Evolutionary conservation across 129 eudicot genomes (phyloP), one percentile per base, ranked within the genome.

Genomic region (Flaveria linearis): DNA sequence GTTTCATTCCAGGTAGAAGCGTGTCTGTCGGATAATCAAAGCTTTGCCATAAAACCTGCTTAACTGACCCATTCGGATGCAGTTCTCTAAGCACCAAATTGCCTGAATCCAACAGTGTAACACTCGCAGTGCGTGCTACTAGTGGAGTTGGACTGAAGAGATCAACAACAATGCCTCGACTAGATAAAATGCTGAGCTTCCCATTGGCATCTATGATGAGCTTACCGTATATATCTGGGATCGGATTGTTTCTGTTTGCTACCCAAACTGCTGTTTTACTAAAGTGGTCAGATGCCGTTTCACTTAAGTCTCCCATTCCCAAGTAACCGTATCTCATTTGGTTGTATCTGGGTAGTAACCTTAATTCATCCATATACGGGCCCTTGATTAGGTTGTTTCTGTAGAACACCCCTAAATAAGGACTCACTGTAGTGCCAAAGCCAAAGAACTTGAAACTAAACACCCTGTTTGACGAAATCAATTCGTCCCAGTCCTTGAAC

Each of bases 1-100:
- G 55, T 72, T 86, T 86, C 90, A 86, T 87, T 14, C 86, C 87
- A 1, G 90, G 90, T 64, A 86, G 76, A 47, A 83, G 77, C 0
- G 86, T 83, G 69, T 86, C 84, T 12, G 87, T 80, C 3, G 90
- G 90, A 53, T 86, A 42, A 75, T 86, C 90, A 70, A 83, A 86
- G 71, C 90, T 86, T 68, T 81, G 86, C 90, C 87, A 86, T 30
- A 83, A 76, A 11, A 78, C 64, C 69, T 9, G 62, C 20, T 63
- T 72, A 67, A 66, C 56, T 0, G 85, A 76, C 50, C 85, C 74
- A 30, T 62, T 30, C 22, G 73, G 41, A 25, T 80, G 50, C 71
- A 80, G 12, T 74, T 76, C 81, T n/a, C 42, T 69, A 30, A 83
- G 49, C 52, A 80, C 74, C 13, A 83, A 74, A 67, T 86, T 83